phyloP scores from a whole-genome alignment of 352 stramenopile genomes.

The Aphanomyces euteiches region DNA sequence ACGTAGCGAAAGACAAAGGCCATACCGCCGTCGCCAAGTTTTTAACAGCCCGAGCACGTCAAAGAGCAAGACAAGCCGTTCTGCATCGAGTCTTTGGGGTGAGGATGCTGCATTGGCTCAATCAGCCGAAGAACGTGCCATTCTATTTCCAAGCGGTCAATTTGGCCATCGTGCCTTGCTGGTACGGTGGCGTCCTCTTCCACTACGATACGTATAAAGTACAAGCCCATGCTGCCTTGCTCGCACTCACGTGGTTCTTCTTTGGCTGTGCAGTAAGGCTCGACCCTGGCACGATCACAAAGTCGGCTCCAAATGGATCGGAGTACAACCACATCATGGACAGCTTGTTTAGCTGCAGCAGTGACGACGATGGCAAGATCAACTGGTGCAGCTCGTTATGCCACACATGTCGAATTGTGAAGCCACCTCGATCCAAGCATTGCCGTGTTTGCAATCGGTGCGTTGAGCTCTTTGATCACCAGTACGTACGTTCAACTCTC shows the following conservation, averaged over 20 bases:
- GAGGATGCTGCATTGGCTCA: neutral
- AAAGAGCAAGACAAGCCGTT: conserved; percentile 44
- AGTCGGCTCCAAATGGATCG: conserved; percentile 38
- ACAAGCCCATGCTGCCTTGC: conserved; percentile 60
- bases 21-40: conserved; percentile 55
- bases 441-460: conserved; percentile 91
- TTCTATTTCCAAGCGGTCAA: conserved; percentile 71
- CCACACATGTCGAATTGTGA: conserved; percentile 78
- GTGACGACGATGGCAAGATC: conserved; percentile 32
- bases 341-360: conserved; percentile 37
- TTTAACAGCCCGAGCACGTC: conserved; percentile 48
- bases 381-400: conserved; percentile 54
- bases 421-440: conserved; percentile 74
- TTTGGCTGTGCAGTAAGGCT: conserved; percentile 63
- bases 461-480: conserved; percentile 97
- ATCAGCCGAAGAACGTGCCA: conserved; percentile 38
- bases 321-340: conserved; percentile 66
- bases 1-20: conserved; percentile 58
- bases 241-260: conserved; percentile 53
- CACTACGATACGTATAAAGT: conserved; percentile 52
- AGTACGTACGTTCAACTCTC: conserved; percentile 58
- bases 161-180: conserved; percentile 37
- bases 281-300: conserved; percentile 47
- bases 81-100: neutral
- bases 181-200: conserved; percentile 52